Evolutionary conservation across 1,284 basidiomycete species (phyloP), one percentile per base, ranked within the genome.

Genomic region (Anthracocystis panici-leucophaei): DNA sequence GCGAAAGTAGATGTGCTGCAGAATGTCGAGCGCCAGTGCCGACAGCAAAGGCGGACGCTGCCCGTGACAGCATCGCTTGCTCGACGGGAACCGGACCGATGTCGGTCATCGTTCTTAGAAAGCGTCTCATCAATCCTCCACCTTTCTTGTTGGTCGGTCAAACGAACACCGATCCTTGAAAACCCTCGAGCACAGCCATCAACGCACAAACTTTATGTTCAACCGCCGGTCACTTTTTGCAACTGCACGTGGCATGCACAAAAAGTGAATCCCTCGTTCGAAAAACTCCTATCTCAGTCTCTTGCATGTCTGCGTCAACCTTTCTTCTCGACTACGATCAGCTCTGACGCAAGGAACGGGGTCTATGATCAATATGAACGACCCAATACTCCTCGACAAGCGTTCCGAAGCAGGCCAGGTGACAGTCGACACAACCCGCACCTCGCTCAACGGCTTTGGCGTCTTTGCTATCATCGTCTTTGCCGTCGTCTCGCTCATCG

Each of bases 381-480:
- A 57, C 23, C 20, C 50, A 2, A 35, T 54, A 12, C 65, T 67
- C 16, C 10, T 71, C 51, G 45, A 33, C 11, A 65, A 58, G 45
- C 57, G 68, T 3, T 52, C 48, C 2, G 42, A 38, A n/a, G 58
- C 40, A n/a, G 57, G 61, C 31, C 11, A 54, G 10, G 49, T 69
- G 14, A 65, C 65, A 1, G 51, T 69, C 45, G 74, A 76, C 42
- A 72, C 45, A 33, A 65, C 55, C 9, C 60, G 74, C 20, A 72
- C 75, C 27, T 78, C 80, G 23, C 66, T 84, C 25, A 75, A 82
- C 55, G 82, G 81, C n/a, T 81, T 81, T 57, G 82, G 82, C 38
- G 72, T 84, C 56, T 82, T 84, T 48, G 75, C 81, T 44, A 66
- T 84, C 75, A 71, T 83, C 59, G 82, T 84, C 51, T 82, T 84